Evolutionary conservation across 2,329 filamentous ascomycete genomes (phyloP), one percentile per base, ranked within the genome.

Genomic region (Neofusicoccum sp.): DNA sequence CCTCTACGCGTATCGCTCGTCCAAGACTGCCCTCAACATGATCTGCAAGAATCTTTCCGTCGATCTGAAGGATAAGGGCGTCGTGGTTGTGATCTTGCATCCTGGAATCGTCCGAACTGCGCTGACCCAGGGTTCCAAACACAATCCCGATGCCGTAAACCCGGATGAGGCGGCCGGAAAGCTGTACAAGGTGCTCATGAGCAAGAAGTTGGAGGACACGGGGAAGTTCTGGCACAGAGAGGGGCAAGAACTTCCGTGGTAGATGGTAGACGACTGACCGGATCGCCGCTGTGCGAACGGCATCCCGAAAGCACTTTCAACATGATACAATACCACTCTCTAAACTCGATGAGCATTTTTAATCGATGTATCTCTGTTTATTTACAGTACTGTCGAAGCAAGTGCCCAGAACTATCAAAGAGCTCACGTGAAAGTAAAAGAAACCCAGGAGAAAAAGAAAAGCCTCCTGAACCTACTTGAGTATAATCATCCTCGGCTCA

Each of bases 161-260:
- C 75, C 78, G 5, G 76, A 77, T 5, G 75, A 79, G 65, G 79
- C 78, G 47, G 79, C 76, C 33, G 66, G 58, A 38, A 79, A 80
- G 68, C 62, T 80, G 60, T 80, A 75, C 76, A 64, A 65, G 41
- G 72, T 80, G 6, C 63, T 79, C 51, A 70, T 68, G 62, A 62
- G 63, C n/a, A 78, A 79, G 65, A 69, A 66, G 1, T 64, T 78
- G 20, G 72, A 75, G 51, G 74, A 75, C 33, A 76, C 72, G 11
- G 78, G 78, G 34, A 78, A 63, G 62, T 80, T 78, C 63, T 79
- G 73, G 70, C 77, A 79, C 69, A 63, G 77, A 4, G 78, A 75
- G 61, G 77, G 78, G 1, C 69, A 71, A 43, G 77, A 79, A 60
- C 62, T 80, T 62, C 75, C 74, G 3, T 80, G 78, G 77, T 80